Evolutionary conservation across 1,284 basidiomycete genomes (phyloP), one percentile per base, ranked within the genome.

Genomic region (Neotropicomus parvogracilis): DNA sequence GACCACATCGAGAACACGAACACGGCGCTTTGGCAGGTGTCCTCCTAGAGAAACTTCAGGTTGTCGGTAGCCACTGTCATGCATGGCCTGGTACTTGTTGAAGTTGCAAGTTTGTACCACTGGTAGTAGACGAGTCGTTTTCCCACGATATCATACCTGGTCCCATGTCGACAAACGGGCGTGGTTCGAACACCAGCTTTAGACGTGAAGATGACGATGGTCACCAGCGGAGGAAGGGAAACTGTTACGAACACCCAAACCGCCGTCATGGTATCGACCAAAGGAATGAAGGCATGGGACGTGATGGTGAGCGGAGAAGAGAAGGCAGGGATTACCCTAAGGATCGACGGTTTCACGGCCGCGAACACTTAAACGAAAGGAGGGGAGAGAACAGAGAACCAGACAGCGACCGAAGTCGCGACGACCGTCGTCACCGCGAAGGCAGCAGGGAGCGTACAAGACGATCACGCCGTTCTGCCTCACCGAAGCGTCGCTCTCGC

Each of bases 381-480:
- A 54, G 70, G 72, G 48, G 50, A 59, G 37, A 53, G 58, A 47
- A 54, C 60, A 56, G 62, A 66, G 50, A 63, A 64, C 45, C 63
- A 70, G 53, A 64, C 8, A 48, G 51, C 3, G 53, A 52, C 41
- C 50, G 45, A 26, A 51, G 59, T 17, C 49, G 50, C 11, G 32
- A 46, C 46, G 65, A 66, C 36, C 53, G 48, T 21, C 55, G 54
- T 34, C 57, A 52, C 14, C 54, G 40, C 44, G 56, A 57, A 45
- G 45, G 48, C 40, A 57, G 62, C 24, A 56, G 56, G 44, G 66
- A 64, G 14, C 69, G 58, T 34, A 63, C 63, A 41, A 66, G 70
- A 34, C 64, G 62, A n/a, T 70, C 73, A 21, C 72, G 77, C 49
- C 79, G 81, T 32, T 84, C 83, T 36, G 78, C 75, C 2, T 85